These are phyloP conservation scores for Lasiosphaeria hispida DNA, from an alignment of 495 filamentous ascomycete species.

Conservation along the genomic window DNA sequence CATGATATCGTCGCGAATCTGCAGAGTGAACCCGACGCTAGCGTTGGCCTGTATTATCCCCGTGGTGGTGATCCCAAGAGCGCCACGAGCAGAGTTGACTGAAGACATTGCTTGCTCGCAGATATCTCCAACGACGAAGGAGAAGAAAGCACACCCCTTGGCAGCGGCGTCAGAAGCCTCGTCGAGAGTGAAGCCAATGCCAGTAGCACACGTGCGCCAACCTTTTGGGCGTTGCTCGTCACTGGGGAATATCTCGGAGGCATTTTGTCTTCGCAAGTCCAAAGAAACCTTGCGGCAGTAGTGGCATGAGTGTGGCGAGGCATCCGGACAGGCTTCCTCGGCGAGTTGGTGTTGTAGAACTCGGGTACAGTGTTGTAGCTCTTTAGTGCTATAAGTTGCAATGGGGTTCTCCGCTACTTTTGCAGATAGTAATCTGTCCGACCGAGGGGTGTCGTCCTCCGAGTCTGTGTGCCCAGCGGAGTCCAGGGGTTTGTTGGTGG, in stretches of 20 bases:
- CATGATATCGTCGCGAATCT: background rate
- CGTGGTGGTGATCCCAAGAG: background rate
- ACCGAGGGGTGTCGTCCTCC: background rate
- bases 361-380: background rate
- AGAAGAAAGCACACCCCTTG: background rate
- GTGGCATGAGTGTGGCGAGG: conserved; percentile 3
- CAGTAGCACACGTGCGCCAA: background rate
- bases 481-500: background rate
- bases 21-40: background rate
- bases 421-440: background rate
- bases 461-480: background rate
- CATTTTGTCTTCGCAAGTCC: background rate
- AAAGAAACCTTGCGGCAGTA: background rate
- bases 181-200: background rate
- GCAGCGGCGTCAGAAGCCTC: background rate
- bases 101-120: background rate
- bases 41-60: background rate
- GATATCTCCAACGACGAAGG: background rate
- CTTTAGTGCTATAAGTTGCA: background rate
- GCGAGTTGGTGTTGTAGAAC: background rate
- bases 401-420: background rate
- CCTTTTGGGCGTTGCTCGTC: conserved; percentile 1
- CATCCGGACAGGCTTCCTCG: background rate
- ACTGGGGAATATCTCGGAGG: background rate
- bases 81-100: too few species aligned